Evolutionary conservation across 1,139 yeast genomes (phyloP).

Genomic region (Saccharomyces hybrid): DNA sequence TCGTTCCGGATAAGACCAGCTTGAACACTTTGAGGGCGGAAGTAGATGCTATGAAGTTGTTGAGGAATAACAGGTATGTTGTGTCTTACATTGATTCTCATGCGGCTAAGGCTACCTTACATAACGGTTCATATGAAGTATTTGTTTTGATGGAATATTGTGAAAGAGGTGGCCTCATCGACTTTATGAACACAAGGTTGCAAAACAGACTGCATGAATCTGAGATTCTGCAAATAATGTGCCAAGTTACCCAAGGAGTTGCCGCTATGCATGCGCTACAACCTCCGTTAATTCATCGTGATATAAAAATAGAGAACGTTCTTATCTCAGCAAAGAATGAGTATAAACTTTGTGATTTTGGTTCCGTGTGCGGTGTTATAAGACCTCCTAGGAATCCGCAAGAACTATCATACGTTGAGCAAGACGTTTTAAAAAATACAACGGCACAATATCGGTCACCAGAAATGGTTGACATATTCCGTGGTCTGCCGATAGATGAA

Average conservation of each 20-base stretch:
- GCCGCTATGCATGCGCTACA: constrained; percentile 63
- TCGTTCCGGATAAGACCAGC: constrained; percentile 64
- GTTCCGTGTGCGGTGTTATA: constrained; percentile 56
- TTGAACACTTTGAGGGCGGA: constrained; percentile 60
- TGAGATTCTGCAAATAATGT: constrained; percentile 60
- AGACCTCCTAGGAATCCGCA: constrained; percentile 59
- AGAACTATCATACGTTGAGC: constrained; percentile 51
- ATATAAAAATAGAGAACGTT: constrained; percentile 73
- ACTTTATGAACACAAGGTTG: constrained; percentile 64
- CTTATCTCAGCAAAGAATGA: constrained; percentile 48
- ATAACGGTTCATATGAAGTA: constrained; percentile 55
- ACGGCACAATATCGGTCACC: constrained; percentile 81
- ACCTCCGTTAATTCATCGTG: constrained; percentile 58
- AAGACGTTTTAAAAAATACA: constrained; percentile 66
- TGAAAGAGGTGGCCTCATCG: constrained; percentile 61
- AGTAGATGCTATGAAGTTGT: constrained; percentile 66
- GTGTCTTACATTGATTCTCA: constrained; percentile 71
- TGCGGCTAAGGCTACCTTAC: constrained; percentile 52
- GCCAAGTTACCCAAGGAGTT: constrained; percentile 58
- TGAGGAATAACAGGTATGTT: constrained; percentile 48
- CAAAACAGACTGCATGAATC: constrained; percentile 54
- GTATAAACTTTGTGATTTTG: constrained; percentile 71
- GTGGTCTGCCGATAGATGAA: constrained; percentile 63
- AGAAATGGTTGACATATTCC: constrained; percentile 68
- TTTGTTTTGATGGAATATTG: constrained; percentile 72